These are phyloP conservation scores for Xylariaceae sp. DNA, from an alignment of 2,329 filamentous ascomycete species.

Conservation along the genomic window DNA sequence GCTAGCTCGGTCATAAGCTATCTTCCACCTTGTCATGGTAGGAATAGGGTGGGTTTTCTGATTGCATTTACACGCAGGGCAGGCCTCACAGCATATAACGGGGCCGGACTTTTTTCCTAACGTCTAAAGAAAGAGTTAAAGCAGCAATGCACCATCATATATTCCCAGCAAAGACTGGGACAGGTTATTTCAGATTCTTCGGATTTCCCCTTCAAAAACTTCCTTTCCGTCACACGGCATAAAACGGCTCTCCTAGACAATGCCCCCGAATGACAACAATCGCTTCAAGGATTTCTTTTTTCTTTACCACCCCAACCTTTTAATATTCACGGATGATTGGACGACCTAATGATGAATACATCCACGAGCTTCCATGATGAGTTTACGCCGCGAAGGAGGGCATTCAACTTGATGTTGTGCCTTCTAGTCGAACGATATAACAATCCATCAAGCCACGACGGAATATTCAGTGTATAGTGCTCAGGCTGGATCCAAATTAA, in stretches of 20 bases:
- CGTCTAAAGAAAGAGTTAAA: conserved; percentile 52
- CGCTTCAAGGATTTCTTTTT: conserved; percentile 35
- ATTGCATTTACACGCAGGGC: conserved; percentile 52
- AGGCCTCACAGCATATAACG: conserved; percentile 43
- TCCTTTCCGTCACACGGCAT: conserved; percentile 35
- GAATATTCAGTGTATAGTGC: conserved; percentile 25
- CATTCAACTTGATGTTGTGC: conserved; percentile 31
- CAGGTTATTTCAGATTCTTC: conserved; percentile 41
- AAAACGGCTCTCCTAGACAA: conserved; percentile 41
- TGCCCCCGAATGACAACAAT: conserved; percentile 36
- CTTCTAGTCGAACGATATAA: conserved; percentile 26
- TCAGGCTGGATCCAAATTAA: conserved; percentile 24
- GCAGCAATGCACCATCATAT: conserved; percentile 58
- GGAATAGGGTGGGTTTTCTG: conserved; percentile 49
- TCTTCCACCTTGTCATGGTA: conserved; percentile 50
- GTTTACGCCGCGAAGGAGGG: conserved; percentile 37
- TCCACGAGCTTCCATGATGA: conserved; percentile 39
- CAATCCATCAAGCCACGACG: conserved; percentile 25
- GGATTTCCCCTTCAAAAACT: conserved; percentile 34
- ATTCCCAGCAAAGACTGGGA: conserved; percentile 47
- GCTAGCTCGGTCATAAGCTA: conserved; percentile 46
- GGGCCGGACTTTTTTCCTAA: conserved; percentile 37
- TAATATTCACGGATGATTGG: conserved; percentile 42
- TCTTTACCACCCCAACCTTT: conserved; percentile 33
- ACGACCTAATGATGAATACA: conserved; percentile 32